Evolutionary conservation across 352 stramenopile genomes (phyloP).

Genomic region (Phytophthora parvispora): DNA sequence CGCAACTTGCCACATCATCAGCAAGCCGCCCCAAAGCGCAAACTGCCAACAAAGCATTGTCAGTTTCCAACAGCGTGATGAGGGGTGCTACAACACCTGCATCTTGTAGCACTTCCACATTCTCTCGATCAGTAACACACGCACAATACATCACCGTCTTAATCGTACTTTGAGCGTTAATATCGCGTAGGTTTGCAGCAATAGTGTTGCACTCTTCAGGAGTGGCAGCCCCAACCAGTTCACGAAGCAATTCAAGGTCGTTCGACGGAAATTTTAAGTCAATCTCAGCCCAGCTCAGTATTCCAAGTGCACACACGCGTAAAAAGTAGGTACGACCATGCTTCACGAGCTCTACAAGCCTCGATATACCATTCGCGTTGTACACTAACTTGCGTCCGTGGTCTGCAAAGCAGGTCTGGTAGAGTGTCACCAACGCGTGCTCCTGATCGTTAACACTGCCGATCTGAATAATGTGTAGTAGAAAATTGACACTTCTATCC

Average conservation of each 20-base stretch:
- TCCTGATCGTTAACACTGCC: background rate
- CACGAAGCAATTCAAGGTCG: background rate
- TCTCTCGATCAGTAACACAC: constrained; percentile 6
- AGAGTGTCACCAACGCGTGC: background rate
- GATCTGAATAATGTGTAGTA: background rate
- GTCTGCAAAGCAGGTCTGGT: background rate
- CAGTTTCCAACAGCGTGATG: background rate
- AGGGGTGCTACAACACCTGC: constrained; percentile 1
- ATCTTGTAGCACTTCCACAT: background rate
- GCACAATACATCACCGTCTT: constrained; percentile 3
- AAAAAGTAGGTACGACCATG: background rate
- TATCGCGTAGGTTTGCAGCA: background rate
- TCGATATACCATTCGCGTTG: background rate
- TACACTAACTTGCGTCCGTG: background rate
- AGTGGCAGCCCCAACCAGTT: background rate
- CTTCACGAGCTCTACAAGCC: background rate
- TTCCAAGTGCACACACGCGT: background rate
- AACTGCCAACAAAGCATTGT: background rate
- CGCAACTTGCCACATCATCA: background rate
- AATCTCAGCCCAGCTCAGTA: background rate
- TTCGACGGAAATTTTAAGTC: background rate
- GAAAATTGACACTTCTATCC: background rate
- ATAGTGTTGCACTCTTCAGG: background rate
- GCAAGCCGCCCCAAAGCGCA: background rate
- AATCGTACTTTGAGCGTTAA: background rate